Base-by-base conservation (phyloP, 2,329 filamentous ascomycete genomes). In the Monilinia laxa region DNA sequence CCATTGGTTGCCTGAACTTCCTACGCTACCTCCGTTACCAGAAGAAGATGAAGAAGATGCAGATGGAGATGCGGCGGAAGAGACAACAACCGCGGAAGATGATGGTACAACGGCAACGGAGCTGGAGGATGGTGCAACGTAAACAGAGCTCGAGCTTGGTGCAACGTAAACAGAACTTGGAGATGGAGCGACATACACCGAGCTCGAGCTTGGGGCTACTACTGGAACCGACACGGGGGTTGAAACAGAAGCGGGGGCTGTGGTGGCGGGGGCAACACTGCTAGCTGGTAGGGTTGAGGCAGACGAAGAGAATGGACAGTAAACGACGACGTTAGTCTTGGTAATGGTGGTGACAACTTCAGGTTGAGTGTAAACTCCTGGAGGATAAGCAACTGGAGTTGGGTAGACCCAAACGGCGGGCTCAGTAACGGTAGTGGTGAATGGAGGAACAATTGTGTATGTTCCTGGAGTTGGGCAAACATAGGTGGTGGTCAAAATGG, bases 351-450 rank as follows among this genome's bases (percentile, higher is more conserved):
- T 85, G 63, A 85, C 83, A 73, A 85, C 81, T 77, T 86, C 85
- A 62, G 88, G 84, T 74, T 87, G 85, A 71, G 87, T 89, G 85
- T 93, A 93, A 75, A 87, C 91, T 71, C 90, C 90, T 62, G 90
- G 87, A 68, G 79, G 80, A 79, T 87, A 87, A 74, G 81, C 85
- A 71, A 85, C 85, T 64, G 89, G 84, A 68, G 84, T 84, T 62
- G 90, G 90, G 79, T 88, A 88, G 74, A 87, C 84, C 66, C 89
- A 80, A 71, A 83, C 81, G 62, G 82, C 83, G 68, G 82, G 82
- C 72, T 80, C 79, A 67, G 81, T 79, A 71, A 87, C 82, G 45
- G 81, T 82, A 71, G 87, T 90, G 76, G 87, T 90, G 76, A 83
- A 83, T 67, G 90, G 87, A 71, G 83, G 38, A 14, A 40, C 87